phyloP scores from a whole-genome alignment of 1,284 basidiomycete genomes.

The Clitocybe nebularis region DNA sequence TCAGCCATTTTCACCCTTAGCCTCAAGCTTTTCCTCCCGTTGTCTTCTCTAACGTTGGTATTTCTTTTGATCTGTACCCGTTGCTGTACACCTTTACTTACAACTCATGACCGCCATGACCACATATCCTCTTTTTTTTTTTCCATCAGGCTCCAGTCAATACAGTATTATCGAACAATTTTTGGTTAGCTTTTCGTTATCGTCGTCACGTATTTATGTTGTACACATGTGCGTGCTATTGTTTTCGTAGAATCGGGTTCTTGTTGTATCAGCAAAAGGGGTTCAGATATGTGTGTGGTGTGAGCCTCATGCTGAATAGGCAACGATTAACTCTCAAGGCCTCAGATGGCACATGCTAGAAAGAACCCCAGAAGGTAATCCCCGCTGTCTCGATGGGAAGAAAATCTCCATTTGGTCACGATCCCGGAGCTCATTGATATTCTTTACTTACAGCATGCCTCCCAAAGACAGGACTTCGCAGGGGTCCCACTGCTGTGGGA shows the following conservation, averaged over 20 bases:
- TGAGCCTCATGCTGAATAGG: constrained; percentile 28
- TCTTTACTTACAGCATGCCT: constrained; percentile 20
- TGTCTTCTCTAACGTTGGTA: constrained; percentile 23
- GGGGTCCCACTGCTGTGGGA: constrained; percentile 25
- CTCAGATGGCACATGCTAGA: constrained; percentile 18
- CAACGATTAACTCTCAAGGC: constrained; percentile 18
- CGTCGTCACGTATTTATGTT: constrained; percentile 32
- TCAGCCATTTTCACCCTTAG: constrained; percentile 7
- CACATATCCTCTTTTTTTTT: constrained; percentile 23
- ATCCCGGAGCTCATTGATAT: constrained; percentile 13
- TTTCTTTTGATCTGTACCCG: constrained; percentile 24
- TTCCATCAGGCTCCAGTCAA: constrained; percentile 8
- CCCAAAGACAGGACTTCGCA: constrained; percentile 20
- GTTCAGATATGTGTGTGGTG: constrained; percentile 18
- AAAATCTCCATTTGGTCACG: constrained; percentile 27
- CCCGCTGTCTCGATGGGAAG: constrained; percentile 22
- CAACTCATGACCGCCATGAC: constrained; percentile 36
- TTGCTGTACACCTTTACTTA: constrained; percentile 25
- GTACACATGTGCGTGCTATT: constrained; percentile 34
- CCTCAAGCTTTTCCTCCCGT: constrained; percentile 16
- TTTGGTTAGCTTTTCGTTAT: constrained; percentile 28
- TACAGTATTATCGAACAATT: constrained; percentile 27
- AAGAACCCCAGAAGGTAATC: constrained; percentile 23
- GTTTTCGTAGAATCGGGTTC: constrained; percentile 24
- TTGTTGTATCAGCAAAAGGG: constrained; percentile 22